Conservation (phyloP, 306 rosid species). For the Vachellia pachyceras region DNA sequence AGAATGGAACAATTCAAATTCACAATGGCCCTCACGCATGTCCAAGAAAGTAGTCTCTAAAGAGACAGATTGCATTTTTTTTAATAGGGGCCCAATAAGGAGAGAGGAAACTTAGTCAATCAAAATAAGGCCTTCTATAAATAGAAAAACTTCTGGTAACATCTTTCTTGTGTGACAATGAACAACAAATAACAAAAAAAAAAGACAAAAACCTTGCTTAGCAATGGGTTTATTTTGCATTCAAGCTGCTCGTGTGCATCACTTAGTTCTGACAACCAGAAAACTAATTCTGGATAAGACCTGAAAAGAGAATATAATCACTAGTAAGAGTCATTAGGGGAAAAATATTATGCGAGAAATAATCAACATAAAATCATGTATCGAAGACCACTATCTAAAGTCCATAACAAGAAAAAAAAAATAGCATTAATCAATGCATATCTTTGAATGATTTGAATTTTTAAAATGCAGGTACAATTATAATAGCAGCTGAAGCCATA, state of each 20-base stretch:
- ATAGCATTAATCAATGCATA: constrained; percentile 23
- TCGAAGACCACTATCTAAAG: neutral
- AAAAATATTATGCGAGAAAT: neutral
- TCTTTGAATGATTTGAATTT: neutral
- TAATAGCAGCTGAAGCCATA: neutral
- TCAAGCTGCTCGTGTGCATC: constrained; percentile 73
- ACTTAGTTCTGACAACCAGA: constrained; percentile 79
- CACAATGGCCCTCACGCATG: constrained; percentile 25
- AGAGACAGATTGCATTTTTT: neutral
- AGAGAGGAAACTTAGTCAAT: constrained; percentile 10
- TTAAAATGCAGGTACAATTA: neutral
- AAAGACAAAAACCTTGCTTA: constrained; percentile 62
- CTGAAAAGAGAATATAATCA: constrained; percentile 53
- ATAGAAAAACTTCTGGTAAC: constrained; percentile 9
- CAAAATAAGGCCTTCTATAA: constrained; percentile 9
- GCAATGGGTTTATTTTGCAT: constrained; percentile 66
- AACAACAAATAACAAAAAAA: neutral
- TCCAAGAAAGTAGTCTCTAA: neutral
- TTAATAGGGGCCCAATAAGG: neutral
- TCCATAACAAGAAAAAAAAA: neutral
- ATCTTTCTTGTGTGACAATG: constrained; percentile 24
- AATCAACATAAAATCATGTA: neutral
- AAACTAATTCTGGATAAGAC: constrained; percentile 81
- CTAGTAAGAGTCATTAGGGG: constrained; percentile 22
- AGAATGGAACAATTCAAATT: constrained; percentile 37